These are phyloP conservation scores for Fraxinus angustifolia DNA, from an alignment of 305 asterid genomes.

Conservation along the genomic window DNA sequence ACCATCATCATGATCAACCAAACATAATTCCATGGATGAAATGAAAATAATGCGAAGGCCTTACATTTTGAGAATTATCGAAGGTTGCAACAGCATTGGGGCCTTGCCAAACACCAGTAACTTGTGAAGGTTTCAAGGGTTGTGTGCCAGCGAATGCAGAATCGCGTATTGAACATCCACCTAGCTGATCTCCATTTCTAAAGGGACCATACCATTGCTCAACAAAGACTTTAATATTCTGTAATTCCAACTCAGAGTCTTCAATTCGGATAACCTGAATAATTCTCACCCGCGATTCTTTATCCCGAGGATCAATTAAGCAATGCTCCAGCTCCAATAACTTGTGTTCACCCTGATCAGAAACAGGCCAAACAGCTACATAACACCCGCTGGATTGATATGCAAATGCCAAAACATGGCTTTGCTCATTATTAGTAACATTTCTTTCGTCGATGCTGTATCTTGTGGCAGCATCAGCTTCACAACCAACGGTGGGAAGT, in stretches of 20 bases:
- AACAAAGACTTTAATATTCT: slow-evolving; percentile 47
- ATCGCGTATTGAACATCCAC: slow-evolving; percentile 87
- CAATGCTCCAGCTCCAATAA: slow-evolving; percentile 69
- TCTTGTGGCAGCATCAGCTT: slow-evolving; percentile 90
- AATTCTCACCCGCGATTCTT: slow-evolving; percentile 61
- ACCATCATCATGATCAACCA: neutral
- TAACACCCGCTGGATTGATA: slow-evolving; percentile 64
- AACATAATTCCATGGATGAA: neutral
- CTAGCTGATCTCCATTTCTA: slow-evolving; percentile 86
- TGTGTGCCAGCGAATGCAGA: slow-evolving; percentile 81
- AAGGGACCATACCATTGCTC: slow-evolving; percentile 98
- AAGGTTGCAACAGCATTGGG: slow-evolving; percentile 38
- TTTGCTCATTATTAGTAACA: slow-evolving; percentile 1
- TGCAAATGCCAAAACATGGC: slow-evolving; percentile 35
- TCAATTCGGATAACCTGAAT: slow-evolving; percentile 43
- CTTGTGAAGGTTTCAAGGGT: slow-evolving; percentile 43
- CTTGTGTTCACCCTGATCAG: neutral
- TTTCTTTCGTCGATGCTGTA: slow-evolving; percentile 44
- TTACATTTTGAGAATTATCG: slow-evolving; percentile 26
- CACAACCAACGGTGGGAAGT: slow-evolving; percentile 95
- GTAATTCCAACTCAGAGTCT: slow-evolving; percentile 34
- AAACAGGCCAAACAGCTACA: slow-evolving; percentile 58
- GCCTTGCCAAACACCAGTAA: slow-evolving; percentile 66
- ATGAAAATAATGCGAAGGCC: neutral
- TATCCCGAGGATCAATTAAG: slow-evolving; percentile 58